phyloP scores from a whole-genome alignment of 129 eudicot genomes.

The Kitagawia praeruptora region DNA sequence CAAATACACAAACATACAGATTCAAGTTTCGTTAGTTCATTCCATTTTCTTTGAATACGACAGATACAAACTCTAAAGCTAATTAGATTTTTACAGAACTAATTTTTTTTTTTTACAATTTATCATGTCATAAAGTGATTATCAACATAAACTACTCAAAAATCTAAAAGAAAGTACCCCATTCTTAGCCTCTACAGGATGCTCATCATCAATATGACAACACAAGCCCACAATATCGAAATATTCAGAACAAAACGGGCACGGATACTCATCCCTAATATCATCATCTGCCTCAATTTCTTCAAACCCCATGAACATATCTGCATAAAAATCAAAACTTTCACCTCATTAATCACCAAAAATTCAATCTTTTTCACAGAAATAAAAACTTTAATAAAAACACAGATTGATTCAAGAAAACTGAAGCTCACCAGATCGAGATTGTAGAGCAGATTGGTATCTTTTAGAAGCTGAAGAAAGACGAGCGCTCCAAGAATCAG shows the following conservation, averaged over 20 bases:
- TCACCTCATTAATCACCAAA: not conserved
- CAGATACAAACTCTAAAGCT: not conserved
- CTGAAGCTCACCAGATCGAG: slow-evolving; percentile 57
- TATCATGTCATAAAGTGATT: not conserved
- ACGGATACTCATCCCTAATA: slow-evolving; percentile 72
- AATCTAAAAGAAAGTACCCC: slow-evolving; percentile 52
- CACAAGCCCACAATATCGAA: slow-evolving; percentile 87
- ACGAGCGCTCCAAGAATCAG: slow-evolving; percentile 88
- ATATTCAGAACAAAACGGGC: slow-evolving; percentile 77
- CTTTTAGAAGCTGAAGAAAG: slow-evolving; percentile 70
- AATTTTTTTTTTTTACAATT: not conserved
- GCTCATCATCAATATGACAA: slow-evolving; percentile 97
- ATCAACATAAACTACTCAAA: not conserved
- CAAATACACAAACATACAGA: not conserved
- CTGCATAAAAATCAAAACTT: slow-evolving; percentile 32
- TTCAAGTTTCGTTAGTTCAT: not conserved
- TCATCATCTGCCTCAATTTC: slow-evolving; percentile 83
- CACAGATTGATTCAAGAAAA: not conserved
- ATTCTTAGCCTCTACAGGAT: slow-evolving; percentile 76
- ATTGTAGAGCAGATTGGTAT: slow-evolving; percentile 71
- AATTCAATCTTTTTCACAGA: not conserved
- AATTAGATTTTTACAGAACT: not conserved
- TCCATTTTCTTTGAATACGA: not conserved
- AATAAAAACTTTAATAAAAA: not conserved
- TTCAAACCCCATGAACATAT: slow-evolving; percentile 81